phyloP scores from a whole-genome alignment of 2,329 filamentous ascomycete genomes.

The Pseudogymnoascus sp. region DNA sequence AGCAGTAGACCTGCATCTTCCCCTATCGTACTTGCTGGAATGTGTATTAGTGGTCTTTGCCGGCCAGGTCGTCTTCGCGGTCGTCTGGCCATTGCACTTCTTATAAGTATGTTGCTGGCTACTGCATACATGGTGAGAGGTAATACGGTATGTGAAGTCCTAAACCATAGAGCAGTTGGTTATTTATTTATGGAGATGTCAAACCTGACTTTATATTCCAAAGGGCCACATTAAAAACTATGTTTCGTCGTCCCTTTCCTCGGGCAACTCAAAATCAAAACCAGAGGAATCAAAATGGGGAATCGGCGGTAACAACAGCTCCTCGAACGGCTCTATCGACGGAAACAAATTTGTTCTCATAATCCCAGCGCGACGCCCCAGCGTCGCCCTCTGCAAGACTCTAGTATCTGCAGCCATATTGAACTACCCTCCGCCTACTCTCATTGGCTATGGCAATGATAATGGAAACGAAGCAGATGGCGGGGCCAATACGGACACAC shows the following conservation, averaged over 20 bases:
- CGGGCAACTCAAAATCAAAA: background rate
- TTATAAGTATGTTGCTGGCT: slow-evolving; percentile 14
- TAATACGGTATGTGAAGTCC: background rate
- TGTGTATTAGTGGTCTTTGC: slow-evolving; percentile 16
- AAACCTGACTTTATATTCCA: background rate
- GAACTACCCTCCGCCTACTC: slow-evolving; percentile 50
- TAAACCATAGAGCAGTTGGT: background rate
- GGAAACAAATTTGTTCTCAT: slow-evolving; percentile 46
- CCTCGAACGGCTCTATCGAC: background rate
- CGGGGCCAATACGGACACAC: slow-evolving; percentile 14
- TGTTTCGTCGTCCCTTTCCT: background rate
- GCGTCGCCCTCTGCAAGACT: slow-evolving; percentile 46
- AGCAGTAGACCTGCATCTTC: slow-evolving; percentile 11
- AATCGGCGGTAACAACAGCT: background rate
- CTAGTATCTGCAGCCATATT: slow-evolving; percentile 51
- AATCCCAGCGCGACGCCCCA: slow-evolving; percentile 40
- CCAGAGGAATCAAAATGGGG: background rate
- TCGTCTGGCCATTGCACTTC: slow-evolving; percentile 12
- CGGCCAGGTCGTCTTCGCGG: slow-evolving; percentile 19
- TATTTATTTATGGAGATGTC: background rate
- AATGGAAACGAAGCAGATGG: slow-evolving; percentile 8
- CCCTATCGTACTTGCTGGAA: slow-evolving; percentile 15
- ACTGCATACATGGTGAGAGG: slow-evolving; percentile 7
- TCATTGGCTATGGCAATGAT: slow-evolving; percentile 39
- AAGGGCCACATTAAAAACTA: background rate